Evolutionary conservation across 1,139 yeast genomes (phyloP).

Genomic region (Citeromyces hawaiiensis): DNA sequence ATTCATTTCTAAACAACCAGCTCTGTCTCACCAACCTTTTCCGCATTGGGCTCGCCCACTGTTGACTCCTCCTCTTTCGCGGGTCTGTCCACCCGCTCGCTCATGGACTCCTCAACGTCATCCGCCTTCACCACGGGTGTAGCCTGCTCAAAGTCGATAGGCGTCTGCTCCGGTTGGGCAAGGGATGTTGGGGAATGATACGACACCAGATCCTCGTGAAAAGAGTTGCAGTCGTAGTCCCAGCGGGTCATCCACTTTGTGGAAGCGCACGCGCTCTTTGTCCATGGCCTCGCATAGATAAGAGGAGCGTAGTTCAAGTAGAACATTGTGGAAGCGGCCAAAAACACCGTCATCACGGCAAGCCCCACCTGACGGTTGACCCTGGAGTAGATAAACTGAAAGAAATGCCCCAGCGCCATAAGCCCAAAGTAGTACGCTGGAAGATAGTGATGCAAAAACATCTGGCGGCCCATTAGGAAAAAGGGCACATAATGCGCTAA

Average conservation of each 20-base stretch:
- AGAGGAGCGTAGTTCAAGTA: constrained; percentile 59
- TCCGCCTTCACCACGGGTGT: constrained; percentile 3
- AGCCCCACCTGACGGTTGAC: constrained; percentile 28
- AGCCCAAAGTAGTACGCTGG: constrained; percentile 53
- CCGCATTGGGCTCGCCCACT: constrained; percentile 9
- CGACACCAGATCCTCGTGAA: constrained; percentile 9
- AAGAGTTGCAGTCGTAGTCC: constrained; percentile 78
- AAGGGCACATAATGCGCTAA: constrained; percentile 39
- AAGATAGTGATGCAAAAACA: constrained; percentile 43
- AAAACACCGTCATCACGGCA: constrained; percentile 30
- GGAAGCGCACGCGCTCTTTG: constrained; percentile 46
- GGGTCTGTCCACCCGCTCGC: not conserved
- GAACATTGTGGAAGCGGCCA: constrained; percentile 37
- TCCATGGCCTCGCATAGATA: constrained; percentile 78
- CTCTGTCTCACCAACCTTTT: constrained; percentile 4
- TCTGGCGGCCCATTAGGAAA: constrained; percentile 36
- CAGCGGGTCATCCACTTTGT: constrained; percentile 50
- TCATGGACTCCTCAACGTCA: constrained; percentile 1
- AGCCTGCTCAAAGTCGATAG: constrained; percentile 12
- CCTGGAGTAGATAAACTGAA: constrained; percentile 53
- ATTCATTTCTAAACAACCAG: too few relatives aligned
- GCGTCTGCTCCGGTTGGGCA: constrained; percentile 5
- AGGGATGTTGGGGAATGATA: not conserved
- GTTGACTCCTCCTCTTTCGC: constrained; percentile 6
- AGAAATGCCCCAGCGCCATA: constrained; percentile 60